Base-by-base conservation (phyloP, 2,329 filamentous ascomycete genomes). In the Epichloe sylvatica region DNA sequence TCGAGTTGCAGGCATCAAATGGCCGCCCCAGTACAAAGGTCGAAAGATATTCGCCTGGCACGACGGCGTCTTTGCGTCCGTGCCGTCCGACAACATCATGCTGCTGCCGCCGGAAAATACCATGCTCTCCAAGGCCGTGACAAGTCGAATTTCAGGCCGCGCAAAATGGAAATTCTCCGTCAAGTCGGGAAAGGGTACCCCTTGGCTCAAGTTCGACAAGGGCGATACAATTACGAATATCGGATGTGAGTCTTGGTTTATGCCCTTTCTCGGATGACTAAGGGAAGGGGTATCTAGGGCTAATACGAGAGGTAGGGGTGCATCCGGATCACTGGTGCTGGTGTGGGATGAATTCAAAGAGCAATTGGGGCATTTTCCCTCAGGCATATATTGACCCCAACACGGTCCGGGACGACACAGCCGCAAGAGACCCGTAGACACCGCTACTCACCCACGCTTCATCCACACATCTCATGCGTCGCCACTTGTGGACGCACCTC, bases 141-240 rank as follows among this genome's bases (percentile, higher is more conserved):
- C 66, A 23, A 75, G 70, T 47, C 68, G 66, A 12, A 65, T 76
- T 43, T 68, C 67, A 43, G 76, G 72, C 11, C 67, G 70, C 40
- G 67, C 74, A 11, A 67, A 67, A 51, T 80, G 76, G 76, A 76
- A 70, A 60, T 78, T 76, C 63, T 64, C 66, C 42, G 67, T 69
- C 34, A 73, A 71, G 53, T 62, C 67, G 21, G 66, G 67, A 46
- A 66, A 70, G 15, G 64, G 62, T 17, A 67, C 67, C 25, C 61
- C 70, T 11, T 80, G 76, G 76, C 64, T 80, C 15, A 71, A 67
- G 54, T 77, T 86, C 57, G 80, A 82, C 35, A 83, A 81, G 59
- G 78, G 77, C n/a, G 82, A 86, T 53, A 70, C 73, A 2, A 81
- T 84, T 15, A 78, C 73, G 54, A 86, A 82, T 64, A 86, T 78